Conservation (phyloP, 2,329 filamentous ascomycete species). For the Ustulina deusta region DNA sequence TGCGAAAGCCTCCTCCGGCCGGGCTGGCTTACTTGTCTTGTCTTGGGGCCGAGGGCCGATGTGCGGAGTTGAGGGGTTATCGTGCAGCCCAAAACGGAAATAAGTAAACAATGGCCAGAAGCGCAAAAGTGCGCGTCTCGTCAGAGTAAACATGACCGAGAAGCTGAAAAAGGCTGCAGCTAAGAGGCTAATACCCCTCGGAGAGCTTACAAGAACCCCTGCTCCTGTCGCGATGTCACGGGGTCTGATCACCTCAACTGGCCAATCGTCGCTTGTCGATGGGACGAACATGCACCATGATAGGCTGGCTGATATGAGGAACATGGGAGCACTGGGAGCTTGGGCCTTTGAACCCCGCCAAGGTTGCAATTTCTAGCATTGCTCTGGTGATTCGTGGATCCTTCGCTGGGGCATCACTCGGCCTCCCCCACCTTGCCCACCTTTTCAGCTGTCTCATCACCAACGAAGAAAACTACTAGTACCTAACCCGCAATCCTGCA, state of each 20-base stretch:
- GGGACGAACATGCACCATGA: constrained; percentile 10
- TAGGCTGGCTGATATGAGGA: constrained; percentile 2
- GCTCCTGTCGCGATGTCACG: constrained; percentile 42
- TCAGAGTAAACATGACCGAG: constrained; percentile 23
- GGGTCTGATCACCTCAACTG: constrained; percentile 30
- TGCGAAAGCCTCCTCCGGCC: constrained; percentile 4
- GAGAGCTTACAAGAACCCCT: constrained; percentile 31
- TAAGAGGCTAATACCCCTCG: constrained; percentile 29
- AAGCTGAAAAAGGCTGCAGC: constrained; percentile 40
- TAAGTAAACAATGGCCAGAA: constrained; percentile 39
- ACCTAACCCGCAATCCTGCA: constrained; percentile 25
- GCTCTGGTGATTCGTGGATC: constrained; percentile 33
- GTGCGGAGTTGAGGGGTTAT: constrained; percentile 39
- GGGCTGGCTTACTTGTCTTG: constrained; percentile 6
- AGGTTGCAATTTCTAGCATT: constrained; percentile 22
- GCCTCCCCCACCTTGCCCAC: constrained; percentile 28
- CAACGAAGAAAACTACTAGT: constrained; percentile 18
- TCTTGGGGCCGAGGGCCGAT: constrained; percentile 25
- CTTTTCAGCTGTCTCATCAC: constrained; percentile 28
- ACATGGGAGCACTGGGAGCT: constrained; percentile 33
- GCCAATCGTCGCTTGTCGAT: constrained; percentile 29
- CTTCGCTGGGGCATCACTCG: constrained; percentile 24
- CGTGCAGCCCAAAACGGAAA: constrained; percentile 34
- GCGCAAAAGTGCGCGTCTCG: constrained; percentile 31
- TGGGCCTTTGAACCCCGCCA: constrained; percentile 37